A percentile compares a stretch with the other conserved stretches of the same genome.
Evolutionary conservation across 1,284 basidiomycete species (phyloP).

Genomic region (Tilletia horrida): DNA sequence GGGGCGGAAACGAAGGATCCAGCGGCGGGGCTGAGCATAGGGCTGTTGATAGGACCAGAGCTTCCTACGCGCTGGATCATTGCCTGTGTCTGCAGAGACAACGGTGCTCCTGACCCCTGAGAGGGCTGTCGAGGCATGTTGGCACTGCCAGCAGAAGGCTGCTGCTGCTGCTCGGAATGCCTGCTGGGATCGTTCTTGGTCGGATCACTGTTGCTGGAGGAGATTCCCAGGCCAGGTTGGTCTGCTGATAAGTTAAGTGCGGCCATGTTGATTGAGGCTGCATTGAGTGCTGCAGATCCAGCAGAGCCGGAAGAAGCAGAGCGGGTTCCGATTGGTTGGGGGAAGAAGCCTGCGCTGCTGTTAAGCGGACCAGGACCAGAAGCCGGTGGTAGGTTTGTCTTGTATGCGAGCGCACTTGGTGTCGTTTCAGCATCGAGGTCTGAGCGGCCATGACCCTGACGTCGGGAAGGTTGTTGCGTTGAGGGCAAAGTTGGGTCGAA

Average conservation of each 20-base stretch:
- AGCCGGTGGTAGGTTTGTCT: background rate
- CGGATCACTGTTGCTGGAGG: background rate
- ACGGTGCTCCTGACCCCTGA: background rate
- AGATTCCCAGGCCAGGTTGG: slow-evolving; percentile 8
- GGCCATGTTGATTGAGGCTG: background rate
- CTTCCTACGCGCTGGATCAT: background rate
- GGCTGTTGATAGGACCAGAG: background rate
- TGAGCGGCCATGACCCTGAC: background rate
- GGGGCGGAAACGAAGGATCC: slow-evolving; percentile 1
- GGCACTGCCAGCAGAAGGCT: background rate
- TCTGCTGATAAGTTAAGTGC: background rate
- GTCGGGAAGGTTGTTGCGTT: too few relatives aligned
- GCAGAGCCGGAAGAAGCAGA: background rate
- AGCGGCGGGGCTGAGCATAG: slow-evolving; percentile 5
- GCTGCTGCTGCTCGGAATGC: slow-evolving; percentile 6
- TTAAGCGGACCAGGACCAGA: background rate
- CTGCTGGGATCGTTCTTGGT: background rate
- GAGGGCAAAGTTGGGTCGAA: background rate
- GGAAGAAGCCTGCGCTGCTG: background rate
- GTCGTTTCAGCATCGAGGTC: background rate
- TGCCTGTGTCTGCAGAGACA: slow-evolving; percentile 7
- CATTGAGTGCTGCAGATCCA: background rate
- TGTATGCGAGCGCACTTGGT: slow-evolving; percentile 7
- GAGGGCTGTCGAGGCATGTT: too few relatives aligned
- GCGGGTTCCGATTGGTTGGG: background rate